Evolutionary conservation across 148 eudicot genomes (phyloP).

Genomic region (Vaccinium darrowii): DNA sequence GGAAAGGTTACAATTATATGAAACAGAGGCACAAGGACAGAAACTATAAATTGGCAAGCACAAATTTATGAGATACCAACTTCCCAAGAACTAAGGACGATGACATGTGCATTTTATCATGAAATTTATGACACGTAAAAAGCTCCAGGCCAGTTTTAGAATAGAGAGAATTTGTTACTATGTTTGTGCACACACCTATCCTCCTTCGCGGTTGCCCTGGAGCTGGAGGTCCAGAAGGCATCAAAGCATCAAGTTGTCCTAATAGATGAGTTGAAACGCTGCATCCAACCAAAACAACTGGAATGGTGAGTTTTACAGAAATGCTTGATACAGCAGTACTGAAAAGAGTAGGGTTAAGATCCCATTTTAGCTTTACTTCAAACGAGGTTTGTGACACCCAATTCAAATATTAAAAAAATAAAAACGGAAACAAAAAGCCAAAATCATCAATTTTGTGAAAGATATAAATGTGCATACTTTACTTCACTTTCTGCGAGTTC

Average conservation of each 20-base stretch:
- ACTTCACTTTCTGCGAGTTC: constrained; percentile 83
- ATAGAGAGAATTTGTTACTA: background rate
- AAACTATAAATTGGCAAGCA: background rate
- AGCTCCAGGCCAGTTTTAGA: background rate
- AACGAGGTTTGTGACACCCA: background rate
- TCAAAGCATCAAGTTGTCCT: constrained; percentile 59
- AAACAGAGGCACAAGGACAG: background rate
- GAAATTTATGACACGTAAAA: background rate
- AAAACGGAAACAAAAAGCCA: background rate
- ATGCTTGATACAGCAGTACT: background rate
- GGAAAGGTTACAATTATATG: background rate
- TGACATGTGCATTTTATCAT: background rate
- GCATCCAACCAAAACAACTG: constrained; percentile 25
- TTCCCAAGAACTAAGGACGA: background rate
- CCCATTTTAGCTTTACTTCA: constrained; percentile 4
- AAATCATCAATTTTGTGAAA: background rate
- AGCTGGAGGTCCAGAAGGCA: constrained; percentile 70
- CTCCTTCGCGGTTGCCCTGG: constrained; percentile 71
- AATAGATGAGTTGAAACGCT: constrained; percentile 59
- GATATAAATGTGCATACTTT: constrained; percentile 38
- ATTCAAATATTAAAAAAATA: background rate
- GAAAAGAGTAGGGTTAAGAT: background rate
- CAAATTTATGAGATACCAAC: background rate
- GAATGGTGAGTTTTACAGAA: background rate
- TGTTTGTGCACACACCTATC: constrained; percentile 45